Evolutionary conservation across 208 protist species (phyloP).

Genomic region (Trypanosomatidae sp.): DNA sequence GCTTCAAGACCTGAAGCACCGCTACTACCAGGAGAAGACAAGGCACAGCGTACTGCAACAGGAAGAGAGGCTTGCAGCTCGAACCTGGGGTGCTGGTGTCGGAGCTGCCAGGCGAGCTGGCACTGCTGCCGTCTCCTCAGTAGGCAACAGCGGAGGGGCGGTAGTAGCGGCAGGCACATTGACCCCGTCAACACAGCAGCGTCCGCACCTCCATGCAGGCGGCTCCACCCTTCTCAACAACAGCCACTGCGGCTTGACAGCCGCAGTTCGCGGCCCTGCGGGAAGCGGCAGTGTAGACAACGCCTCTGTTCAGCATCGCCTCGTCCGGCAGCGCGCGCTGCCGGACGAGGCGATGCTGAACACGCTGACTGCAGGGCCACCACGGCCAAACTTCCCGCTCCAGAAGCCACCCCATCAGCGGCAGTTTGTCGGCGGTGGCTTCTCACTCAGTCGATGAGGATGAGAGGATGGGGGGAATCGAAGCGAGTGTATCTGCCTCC

Average conservation of each 20-base stretch:
- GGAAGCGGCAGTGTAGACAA: neutral
- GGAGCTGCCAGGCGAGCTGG: neutral
- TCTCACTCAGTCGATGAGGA: constrained; percentile 42
- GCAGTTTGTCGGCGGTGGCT: constrained; percentile 81
- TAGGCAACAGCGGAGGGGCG: neutral
- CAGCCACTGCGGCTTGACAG: neutral
- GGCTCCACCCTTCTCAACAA: neutral
- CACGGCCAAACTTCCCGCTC: constrained; percentile 62
- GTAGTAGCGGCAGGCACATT: neutral
- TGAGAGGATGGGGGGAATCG: neutral
- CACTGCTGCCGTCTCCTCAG: neutral
- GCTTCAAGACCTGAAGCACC: constrained; percentile 91
- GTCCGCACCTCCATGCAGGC: neutral
- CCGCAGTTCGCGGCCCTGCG: neutral
- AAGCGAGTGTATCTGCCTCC: neutral
- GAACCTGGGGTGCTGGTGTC: constrained; percentile 40
- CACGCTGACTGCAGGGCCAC: constrained; percentile 54
- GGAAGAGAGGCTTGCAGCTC: constrained; percentile 42
- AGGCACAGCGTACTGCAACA: constrained; percentile 71
- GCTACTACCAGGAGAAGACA: constrained; percentile 92
- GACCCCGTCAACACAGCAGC: neutral
- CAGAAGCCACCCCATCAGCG: constrained; percentile 55
- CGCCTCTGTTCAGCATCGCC: neutral
- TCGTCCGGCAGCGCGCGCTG: neutral
- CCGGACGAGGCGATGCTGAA: constrained; percentile 14